Evolutionary conservation across 208 protist species (phyloP).

Genomic region (Angomonas ambiguus): DNA sequence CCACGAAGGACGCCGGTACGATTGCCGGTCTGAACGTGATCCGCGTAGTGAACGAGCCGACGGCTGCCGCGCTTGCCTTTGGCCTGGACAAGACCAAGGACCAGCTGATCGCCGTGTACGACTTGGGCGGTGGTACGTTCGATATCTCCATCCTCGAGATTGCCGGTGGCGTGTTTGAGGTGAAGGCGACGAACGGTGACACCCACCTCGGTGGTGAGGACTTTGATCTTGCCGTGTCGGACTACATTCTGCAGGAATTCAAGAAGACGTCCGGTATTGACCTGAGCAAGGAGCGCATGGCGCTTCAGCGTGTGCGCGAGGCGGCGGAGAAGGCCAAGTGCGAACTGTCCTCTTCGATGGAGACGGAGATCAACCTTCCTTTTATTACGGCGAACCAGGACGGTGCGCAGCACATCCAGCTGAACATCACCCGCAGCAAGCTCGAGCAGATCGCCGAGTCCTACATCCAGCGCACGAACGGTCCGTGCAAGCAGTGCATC

Average conservation of each 20-base stretch:
- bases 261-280: constrained; percentile 92
- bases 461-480: constrained; percentile 73
- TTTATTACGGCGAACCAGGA: constrained; percentile 92
- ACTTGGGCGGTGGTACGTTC: constrained; percentile 94
- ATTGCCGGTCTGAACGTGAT: constrained; percentile 94
- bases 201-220: constrained; percentile 99
- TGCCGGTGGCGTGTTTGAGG: constrained; percentile 96
- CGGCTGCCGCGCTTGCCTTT: constrained; percentile 88
- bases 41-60: constrained; percentile 99
- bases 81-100: constrained; percentile 25
- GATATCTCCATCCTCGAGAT: constrained; percentile 97
- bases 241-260: constrained; percentile 92
- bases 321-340: constrained; percentile 97
- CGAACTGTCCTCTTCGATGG: constrained; percentile 91
- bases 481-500: constrained; percentile 73
- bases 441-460: constrained; percentile 85
- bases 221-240: constrained; percentile 93
- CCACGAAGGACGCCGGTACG: constrained; percentile 96
- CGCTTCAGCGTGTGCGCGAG: constrained; percentile 95
- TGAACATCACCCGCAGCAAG: constrained; percentile 86
- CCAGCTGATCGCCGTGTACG: constrained; percentile 55
- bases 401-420: constrained; percentile 84
- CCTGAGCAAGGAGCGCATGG: constrained; percentile 91
- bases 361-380: constrained; percentile 94
- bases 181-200: constrained; percentile 97